Evolutionary conservation across 306 rosid genomes (phyloP).

Genomic region (Prunus kanzakura): DNA sequence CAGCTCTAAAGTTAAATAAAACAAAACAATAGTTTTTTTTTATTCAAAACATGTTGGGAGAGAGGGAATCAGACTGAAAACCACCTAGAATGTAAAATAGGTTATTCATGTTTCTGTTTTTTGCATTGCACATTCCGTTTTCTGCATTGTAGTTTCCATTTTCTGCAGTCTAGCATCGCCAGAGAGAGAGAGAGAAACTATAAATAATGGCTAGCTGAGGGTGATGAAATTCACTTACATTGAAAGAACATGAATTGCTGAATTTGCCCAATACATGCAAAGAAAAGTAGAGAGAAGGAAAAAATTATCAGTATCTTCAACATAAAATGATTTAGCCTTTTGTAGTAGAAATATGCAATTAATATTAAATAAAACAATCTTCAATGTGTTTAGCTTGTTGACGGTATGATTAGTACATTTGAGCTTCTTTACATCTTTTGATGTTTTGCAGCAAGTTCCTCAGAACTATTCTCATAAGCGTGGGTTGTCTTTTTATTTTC

Average conservation of each 20-base stretch:
- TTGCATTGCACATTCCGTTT: no score
- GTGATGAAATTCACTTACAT: conserved; percentile 61
- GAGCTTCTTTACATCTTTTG: not conserved
- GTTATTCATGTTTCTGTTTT: no score
- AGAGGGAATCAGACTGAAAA: no score
- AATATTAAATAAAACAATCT: not conserved
- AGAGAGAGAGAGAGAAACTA: no score
- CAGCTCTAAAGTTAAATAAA: no score
- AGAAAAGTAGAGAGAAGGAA: conserved; percentile 25
- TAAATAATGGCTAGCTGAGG: not conserved
- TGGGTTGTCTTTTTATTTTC: not conserved
- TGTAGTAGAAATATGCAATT: no score
- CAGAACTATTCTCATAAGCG: not conserved
- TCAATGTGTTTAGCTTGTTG: not conserved
- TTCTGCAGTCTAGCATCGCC: no score
- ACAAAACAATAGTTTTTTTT: no score
- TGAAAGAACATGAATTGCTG: conserved; percentile 99
- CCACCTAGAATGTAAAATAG: no score
- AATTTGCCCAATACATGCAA: conserved; percentile 38
- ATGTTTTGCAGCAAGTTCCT: not conserved
- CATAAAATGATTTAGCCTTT: not conserved
- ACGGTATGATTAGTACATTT: not conserved
- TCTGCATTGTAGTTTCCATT: no score
- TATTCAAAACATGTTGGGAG: no score
- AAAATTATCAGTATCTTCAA: conserved; percentile 44